Conservation (phyloP, 2,329 filamentous ascomycete species). For the Rhinocladiella mackenziei region DNA sequence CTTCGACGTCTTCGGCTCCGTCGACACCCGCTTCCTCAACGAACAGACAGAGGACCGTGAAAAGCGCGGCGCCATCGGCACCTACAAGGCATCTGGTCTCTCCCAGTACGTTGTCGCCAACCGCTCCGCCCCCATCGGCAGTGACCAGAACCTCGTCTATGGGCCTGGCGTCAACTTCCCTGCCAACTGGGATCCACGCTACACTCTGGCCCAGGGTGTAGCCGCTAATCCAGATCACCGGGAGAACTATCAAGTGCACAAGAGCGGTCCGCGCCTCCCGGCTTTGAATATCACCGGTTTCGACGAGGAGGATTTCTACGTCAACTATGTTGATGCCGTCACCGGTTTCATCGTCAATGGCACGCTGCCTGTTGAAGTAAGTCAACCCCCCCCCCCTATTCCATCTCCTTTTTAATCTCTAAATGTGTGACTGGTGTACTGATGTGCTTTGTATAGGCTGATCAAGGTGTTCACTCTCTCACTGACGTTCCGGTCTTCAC, state of each 20-base stretch:
- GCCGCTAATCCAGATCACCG: conserved; percentile 69
- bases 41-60: conserved; percentile 57
- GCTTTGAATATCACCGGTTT: conserved; percentile 54
- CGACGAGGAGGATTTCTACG: conserved; percentile 56
- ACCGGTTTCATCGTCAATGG: conserved; percentile 72
- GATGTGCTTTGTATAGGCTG: no score
- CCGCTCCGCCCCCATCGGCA: conserved; percentile 40
- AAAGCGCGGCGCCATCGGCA: conserved; percentile 71
- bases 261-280: conserved; percentile 59
- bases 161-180: conserved; percentile 73
- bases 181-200: conserved; percentile 77
- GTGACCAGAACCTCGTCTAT: conserved; percentile 60
- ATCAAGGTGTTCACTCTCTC: conserved; percentile 69
- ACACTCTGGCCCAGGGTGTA: conserved; percentile 71
- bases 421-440: no score
- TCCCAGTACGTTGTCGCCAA: conserved; percentile 66
- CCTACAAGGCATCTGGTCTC: conserved; percentile 68
- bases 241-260: conserved; percentile 71
- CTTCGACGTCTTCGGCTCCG: conserved; percentile 78
- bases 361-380: conserved; percentile 56
- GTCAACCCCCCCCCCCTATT: not conserved
- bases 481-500: conserved; percentile 77
- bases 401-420: not conserved
- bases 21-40: conserved; percentile 73
- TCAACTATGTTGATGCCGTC: conserved; percentile 62